phyloP scores from a whole-genome alignment of 805 yeast species.

The Wickerhamomyces tratensis region DNA sequence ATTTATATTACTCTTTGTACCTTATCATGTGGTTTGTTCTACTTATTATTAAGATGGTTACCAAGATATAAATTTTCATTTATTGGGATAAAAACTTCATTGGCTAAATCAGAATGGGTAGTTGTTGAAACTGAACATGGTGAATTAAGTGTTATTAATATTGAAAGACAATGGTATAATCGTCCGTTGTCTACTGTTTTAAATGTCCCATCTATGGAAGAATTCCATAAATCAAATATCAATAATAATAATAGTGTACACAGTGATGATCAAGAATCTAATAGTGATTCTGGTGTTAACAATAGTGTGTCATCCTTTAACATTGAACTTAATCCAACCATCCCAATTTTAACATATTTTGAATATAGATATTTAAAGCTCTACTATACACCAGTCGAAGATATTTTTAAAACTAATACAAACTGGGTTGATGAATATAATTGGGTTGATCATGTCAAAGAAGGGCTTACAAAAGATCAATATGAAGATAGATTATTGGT shows the following conservation, averaged over 20 bases:
- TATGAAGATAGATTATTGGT: slow-evolving; percentile 62
- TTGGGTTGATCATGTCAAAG: slow-evolving; percentile 57
- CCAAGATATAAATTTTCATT: slow-evolving; percentile 65
- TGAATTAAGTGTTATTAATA: slow-evolving; percentile 53
- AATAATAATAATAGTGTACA: slow-evolving; percentile 6
- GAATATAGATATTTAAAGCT: slow-evolving; percentile 78
- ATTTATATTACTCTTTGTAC: slow-evolving; percentile 47
- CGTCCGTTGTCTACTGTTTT: slow-evolving; percentile 66
- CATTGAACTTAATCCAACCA: slow-evolving; percentile 23
- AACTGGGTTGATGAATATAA: slow-evolving; percentile 72
- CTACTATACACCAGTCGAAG: slow-evolving; percentile 80
- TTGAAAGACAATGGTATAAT: slow-evolving; percentile 54
- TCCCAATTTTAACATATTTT: slow-evolving; percentile 63
- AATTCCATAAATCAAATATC: slow-evolving; percentile 11
- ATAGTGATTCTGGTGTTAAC: no score
- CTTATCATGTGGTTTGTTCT: slow-evolving; percentile 61
- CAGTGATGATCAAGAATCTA: slow-evolving; percentile 6
- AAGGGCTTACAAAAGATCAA: slow-evolving; percentile 61
- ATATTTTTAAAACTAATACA: slow-evolving; percentile 70
- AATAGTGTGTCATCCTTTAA: neutral
- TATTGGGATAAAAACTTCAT: slow-evolving; percentile 54
- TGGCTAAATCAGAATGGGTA: slow-evolving; percentile 86
- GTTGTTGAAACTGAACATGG: slow-evolving; percentile 93
- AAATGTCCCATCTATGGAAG: slow-evolving; percentile 20
- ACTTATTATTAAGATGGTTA: slow-evolving; percentile 73